Conservation (phyloP, 495 filamentous ascomycete genomes). For the Ramalina peruviana region DNA sequence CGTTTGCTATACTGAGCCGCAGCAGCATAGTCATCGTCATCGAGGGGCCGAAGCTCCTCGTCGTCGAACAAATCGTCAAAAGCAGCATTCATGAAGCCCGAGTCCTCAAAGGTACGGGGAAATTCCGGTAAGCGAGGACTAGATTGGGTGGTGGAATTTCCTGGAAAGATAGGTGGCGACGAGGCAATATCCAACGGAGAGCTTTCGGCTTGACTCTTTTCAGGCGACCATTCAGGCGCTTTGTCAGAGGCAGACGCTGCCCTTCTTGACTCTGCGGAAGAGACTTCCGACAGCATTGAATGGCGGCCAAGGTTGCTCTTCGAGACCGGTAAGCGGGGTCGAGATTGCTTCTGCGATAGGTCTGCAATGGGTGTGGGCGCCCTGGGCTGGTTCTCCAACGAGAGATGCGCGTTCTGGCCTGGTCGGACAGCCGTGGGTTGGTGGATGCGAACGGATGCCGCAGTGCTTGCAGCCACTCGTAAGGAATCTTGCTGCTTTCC, state of each 20-base stretch:
- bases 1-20: slow-evolving; percentile 14
- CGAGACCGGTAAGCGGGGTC: slow-evolving; percentile 10
- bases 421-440: slow-evolving; percentile 54
- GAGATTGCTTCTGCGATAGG: slow-evolving; percentile 15
- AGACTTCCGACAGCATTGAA: slow-evolving; percentile 22
- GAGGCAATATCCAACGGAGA: slow-evolving; percentile 55
- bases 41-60: slow-evolving; percentile 23
- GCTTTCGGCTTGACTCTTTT: slow-evolving; percentile 32
- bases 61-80: slow-evolving; percentile 46
- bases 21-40: slow-evolving; percentile 19
- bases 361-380: slow-evolving; percentile 70
- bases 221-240: slow-evolving; percentile 42
- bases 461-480: slow-evolving; percentile 75
- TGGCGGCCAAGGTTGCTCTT: slow-evolving; percentile 29
- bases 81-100: slow-evolving; percentile 67
- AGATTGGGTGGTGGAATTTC: slow-evolving; percentile 43
- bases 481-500: slow-evolving; percentile 62
- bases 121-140: slow-evolving; percentile 62
- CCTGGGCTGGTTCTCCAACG: slow-evolving; percentile 62
- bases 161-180: slow-evolving; percentile 59
- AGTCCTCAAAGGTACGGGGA: slow-evolving; percentile 53
- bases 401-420: slow-evolving; percentile 29
- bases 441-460: slow-evolving; percentile 75
- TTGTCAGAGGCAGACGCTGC: slow-evolving; percentile 24
- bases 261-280: slow-evolving; percentile 35